Percentiles rank a stretch among this genome's conserved stretches.
Evolutionary conservation across 768 basidiomycete genomes (phyloP).

Genomic region (Tylopilus sp.): DNA sequence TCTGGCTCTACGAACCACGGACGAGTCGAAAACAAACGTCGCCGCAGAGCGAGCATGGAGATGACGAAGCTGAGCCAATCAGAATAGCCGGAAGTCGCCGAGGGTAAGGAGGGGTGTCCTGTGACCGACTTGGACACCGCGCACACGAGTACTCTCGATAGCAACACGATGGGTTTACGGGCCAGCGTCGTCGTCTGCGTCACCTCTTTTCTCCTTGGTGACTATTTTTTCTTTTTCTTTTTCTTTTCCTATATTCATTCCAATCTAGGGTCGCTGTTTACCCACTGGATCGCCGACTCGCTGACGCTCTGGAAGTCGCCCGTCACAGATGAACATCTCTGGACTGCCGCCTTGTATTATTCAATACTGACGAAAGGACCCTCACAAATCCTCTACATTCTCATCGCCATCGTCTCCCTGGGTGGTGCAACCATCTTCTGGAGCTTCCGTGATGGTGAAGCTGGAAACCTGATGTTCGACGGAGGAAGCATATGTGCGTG

Average conservation of each 20-base stretch:
- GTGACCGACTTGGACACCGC: not conserved
- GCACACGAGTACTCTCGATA: constrained; percentile 8
- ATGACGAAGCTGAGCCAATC: constrained; percentile 3
- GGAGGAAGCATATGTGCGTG: constrained; percentile 82
- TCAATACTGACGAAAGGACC: constrained; percentile 71
- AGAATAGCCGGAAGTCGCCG: constrained; percentile 16
- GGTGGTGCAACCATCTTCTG: constrained; percentile 70
- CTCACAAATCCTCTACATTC: constrained; percentile 49
- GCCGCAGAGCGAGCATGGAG: constrained; percentile 22
- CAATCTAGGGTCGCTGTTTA: constrained; percentile 68
- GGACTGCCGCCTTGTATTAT: constrained; percentile 82
- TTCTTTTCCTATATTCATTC: not conserved
- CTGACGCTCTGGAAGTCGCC: constrained; percentile 87
- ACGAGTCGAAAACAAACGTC: constrained; percentile 18
- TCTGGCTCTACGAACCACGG: constrained; percentile 72
- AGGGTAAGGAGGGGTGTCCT: not conserved
- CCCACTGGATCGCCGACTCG: constrained; percentile 93
- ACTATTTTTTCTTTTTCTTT: constrained; percentile 7
- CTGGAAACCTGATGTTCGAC: constrained; percentile 89
- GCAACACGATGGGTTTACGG: constrained; percentile 59
- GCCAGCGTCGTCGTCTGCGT: constrained; percentile 70
- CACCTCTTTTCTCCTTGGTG: constrained; percentile 80
- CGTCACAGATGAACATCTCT: constrained; percentile 78
- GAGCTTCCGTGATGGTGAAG: constrained; percentile 73
- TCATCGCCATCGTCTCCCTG: constrained; percentile 51